Base-by-base conservation (phyloP, 495 filamentous ascomycete genomes). In the Penicillium pulvis region DNA sequence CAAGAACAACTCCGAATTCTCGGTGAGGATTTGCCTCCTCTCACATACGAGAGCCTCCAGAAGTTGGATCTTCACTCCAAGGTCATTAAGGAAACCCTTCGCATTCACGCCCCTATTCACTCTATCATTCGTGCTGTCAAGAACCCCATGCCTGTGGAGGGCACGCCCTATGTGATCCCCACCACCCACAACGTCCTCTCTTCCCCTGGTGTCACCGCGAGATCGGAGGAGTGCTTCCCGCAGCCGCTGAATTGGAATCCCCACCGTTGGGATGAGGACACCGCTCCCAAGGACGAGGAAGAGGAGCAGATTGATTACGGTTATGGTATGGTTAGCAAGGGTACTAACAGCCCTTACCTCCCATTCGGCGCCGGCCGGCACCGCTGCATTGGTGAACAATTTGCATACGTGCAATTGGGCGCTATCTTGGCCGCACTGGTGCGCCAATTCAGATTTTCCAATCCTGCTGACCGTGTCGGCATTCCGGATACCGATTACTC, bases 31-130 rank as follows among this genome's bases (percentile, higher is more conserved):
- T 66, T 85, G 20, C 80, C 79, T 24, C 50, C 56, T n/a, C 71
- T 86, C 30, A 84, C 82, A 3, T 79, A 82, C 62, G 84, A 87
- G 44, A 69, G 71, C 53, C 69, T 86, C 20, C 63, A 78, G 56
- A 75, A 77, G 50, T 72, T 87, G 24, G 79, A 81, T 9, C 75
- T 87, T n/a, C 78, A 85, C 68, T 51, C 67, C 52, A 80, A 84
- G 59, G 79, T 82, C 14, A 83, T 87, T 60, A 83, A 82, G 61
- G 84, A 87, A 65, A 87, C 84, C 16, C 75, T 87, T 11, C 82
- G 84, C 46, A 72, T 87, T 28, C 84, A 87, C 67, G 76, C 84
- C n/a, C 84, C 84, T 2, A 87, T 87, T 55, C 84, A 87, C 68
- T 80, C 76, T 33, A 84, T 87, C 58, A 81, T 87, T 63, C 80